These are phyloP conservation scores for Pochonia chlamydosporia DNA, from an alignment of 2,329 filamentous ascomycete genomes.

Conservation along the genomic window DNA sequence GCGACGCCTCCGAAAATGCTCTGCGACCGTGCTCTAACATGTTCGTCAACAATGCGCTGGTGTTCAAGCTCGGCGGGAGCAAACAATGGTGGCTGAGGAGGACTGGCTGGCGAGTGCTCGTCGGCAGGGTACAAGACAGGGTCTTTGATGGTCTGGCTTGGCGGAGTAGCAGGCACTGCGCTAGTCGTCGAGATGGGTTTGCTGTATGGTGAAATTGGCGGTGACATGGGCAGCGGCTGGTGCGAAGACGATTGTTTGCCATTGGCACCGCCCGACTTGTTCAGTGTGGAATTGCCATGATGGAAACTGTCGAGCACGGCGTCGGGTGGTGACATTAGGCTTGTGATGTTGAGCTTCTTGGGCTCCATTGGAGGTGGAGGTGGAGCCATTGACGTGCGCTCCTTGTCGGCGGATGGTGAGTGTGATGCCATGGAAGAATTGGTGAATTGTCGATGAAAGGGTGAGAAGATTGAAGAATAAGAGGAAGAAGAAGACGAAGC, in stretches of 20 bases:
- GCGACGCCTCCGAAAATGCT: constrained; percentile 35
- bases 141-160: constrained; percentile 35
- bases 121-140: constrained; percentile 52
- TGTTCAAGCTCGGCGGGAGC: constrained; percentile 32
- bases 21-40: constrained; percentile 38
- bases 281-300: constrained; percentile 14
- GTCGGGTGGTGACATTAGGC: constrained; percentile 58
- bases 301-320: constrained; percentile 48
- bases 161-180: constrained; percentile 22
- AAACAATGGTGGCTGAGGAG: constrained; percentile 46
- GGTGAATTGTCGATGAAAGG: constrained; percentile 10
- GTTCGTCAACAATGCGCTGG: constrained; percentile 43
- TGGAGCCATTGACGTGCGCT: constrained; percentile 22
- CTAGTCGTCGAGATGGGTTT: constrained; percentile 29
- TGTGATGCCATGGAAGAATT: constrained; percentile 20
- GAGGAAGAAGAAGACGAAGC: constrained; percentile 12
- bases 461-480: constrained; percentile 10
- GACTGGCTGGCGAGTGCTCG: constrained; percentile 32
- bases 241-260: constrained; percentile 22
- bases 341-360: constrained; percentile 46
- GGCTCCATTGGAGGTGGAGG: constrained; percentile 18
- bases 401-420: constrained; percentile 14
- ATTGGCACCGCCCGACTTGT: constrained; percentile 12
- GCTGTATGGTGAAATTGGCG: constrained; percentile 49
- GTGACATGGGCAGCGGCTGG: constrained; percentile 43